phyloP scores from a whole-genome alignment of 2,329 filamentous ascomycete genomes.

The Cordyceps cateniannulata region DNA sequence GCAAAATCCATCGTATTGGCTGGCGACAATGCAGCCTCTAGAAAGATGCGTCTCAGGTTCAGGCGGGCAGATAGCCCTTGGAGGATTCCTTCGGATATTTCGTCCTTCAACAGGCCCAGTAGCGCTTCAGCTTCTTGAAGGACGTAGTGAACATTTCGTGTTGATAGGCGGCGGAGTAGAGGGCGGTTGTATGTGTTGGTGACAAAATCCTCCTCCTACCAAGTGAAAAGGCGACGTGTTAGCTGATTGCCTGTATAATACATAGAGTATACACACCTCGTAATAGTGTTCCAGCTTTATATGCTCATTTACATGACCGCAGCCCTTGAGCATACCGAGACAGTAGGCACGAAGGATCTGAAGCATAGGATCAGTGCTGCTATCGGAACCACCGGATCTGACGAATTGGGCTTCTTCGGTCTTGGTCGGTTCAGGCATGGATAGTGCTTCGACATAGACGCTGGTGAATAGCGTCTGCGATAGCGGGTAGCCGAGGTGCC shows the following conservation, averaged over 20 bases:
- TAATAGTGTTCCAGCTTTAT: conserved; percentile 84
- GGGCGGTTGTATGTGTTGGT: conserved; percentile 82
- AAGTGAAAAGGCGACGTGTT: background rate
- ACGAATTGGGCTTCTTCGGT: conserved; percentile 62
- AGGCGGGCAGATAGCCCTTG: conserved; percentile 60
- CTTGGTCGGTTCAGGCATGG: conserved; percentile 60
- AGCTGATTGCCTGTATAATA: background rate
- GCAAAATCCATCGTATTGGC: conserved; percentile 38
- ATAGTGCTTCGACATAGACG: conserved; percentile 76
- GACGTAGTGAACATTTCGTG: conserved; percentile 46
- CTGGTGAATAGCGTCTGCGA: conserved; percentile 94
- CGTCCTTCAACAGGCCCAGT: conserved; percentile 35
- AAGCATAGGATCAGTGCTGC: conserved; percentile 40
- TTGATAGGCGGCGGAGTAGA: conserved; percentile 59
- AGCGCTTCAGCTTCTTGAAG: conserved; percentile 50
- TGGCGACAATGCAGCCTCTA: conserved; percentile 47
- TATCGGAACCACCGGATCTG: conserved; percentile 26
- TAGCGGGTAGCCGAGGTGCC: conserved; percentile 92
- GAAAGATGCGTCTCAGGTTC: conserved; percentile 56
- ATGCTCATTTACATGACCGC: conserved; percentile 68
- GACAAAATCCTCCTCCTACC: conserved; percentile 89
- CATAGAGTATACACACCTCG: conserved; percentile 51
- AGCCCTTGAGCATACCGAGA: conserved; percentile 75
- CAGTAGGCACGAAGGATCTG: conserved; percentile 78
- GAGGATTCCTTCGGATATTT: conserved; percentile 34